Base-by-base conservation (phyloP, 1,139 yeast genomes). In the Sugiyamaella pinicola region DNA sequence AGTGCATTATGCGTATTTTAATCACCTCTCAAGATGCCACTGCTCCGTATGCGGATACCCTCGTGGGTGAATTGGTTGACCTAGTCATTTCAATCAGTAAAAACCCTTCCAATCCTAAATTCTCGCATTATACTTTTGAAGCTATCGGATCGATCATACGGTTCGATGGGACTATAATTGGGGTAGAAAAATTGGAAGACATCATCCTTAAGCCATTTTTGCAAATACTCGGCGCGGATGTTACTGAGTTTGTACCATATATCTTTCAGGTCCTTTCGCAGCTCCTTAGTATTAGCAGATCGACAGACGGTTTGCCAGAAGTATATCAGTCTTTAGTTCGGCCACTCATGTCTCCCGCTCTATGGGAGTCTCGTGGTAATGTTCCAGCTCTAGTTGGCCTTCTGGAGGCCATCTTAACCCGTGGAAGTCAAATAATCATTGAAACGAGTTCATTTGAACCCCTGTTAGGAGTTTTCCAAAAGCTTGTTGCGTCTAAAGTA, bases 51-150 rank as follows among this genome's bases (percentile, higher is more conserved):
- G 68, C 69, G 1, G 65, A 63, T 15, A 60, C 59, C 24, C 58
- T 79, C 22, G 73, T 87, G 45, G 76, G 79, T 29, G 93, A 91
- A 66, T 74, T 93, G 44, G 71, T 90, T 51, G 75, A 78, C 49
- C 87, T 95, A 49, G 76, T 91, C 46, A 77, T 77, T 33, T 81
- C 83, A 19, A 88, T 91, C 49, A 77, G 91, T 37, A 84, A 84
- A 62, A 95, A 95, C 64, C 99, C 99, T 12, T 87, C 98, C 9
- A 95, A 95, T 68, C 99, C 99, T 21, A 82, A 84, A 62, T 95
- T 93, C 67, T 82, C 91, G 6, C 99, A 95, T 70, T 95, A 83
- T 65, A 78, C 87, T 1, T 95, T 95, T 69, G 99, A 95, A 74
- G 79, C 95, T 12, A 77, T 93, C 56, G 95, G 95, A 24, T 84